Evolutionary conservation across 805 yeast species (phyloP).

Genomic region (Barnettozyma botsteinii): DNA sequence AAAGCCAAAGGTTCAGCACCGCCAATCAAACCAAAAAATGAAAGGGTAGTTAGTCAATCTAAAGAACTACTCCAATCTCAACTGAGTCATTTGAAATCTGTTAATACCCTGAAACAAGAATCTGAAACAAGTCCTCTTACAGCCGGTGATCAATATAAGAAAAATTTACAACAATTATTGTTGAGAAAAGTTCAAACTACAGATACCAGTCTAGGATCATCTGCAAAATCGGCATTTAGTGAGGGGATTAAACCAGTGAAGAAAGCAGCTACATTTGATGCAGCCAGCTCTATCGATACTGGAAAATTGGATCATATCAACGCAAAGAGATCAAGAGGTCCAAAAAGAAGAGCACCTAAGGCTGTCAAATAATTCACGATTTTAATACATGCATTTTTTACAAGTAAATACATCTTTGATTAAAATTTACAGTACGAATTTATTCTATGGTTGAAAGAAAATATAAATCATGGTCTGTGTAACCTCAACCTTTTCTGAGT

Average conservation of each 20-base stretch:
- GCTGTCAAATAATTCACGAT: neutral
- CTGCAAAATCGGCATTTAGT: neutral
- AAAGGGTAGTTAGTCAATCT: constrained; percentile 20
- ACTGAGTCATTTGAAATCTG: constrained; percentile 9
- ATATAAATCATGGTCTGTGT: too few species aligned
- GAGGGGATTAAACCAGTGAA: constrained; percentile 2
- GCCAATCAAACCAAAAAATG: constrained; percentile 16
- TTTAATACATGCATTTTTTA: neutral
- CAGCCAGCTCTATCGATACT: constrained; percentile 2
- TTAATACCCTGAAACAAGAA: neutral
- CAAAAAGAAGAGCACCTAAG: constrained; percentile 32
- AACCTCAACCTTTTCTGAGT: neutral
- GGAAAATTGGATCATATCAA: constrained; percentile 25
- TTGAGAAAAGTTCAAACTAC: constrained; percentile 17
- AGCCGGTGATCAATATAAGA: constrained; percentile 6
- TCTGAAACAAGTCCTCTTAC: neutral
- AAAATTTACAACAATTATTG: constrained; percentile 13
- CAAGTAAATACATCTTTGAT: neutral
- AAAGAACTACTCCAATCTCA: constrained; percentile 14
- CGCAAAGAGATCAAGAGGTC: constrained; percentile 30
- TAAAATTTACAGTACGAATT: too few species aligned
- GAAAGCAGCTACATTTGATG: constrained; percentile 23
- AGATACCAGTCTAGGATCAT: constrained; percentile 9
- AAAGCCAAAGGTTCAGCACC: constrained; percentile 3
- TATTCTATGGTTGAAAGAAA: too few species aligned